Evolutionary conservation across 257 asterid genomes (phyloP).

Genomic region (Solanum virginianum): DNA sequence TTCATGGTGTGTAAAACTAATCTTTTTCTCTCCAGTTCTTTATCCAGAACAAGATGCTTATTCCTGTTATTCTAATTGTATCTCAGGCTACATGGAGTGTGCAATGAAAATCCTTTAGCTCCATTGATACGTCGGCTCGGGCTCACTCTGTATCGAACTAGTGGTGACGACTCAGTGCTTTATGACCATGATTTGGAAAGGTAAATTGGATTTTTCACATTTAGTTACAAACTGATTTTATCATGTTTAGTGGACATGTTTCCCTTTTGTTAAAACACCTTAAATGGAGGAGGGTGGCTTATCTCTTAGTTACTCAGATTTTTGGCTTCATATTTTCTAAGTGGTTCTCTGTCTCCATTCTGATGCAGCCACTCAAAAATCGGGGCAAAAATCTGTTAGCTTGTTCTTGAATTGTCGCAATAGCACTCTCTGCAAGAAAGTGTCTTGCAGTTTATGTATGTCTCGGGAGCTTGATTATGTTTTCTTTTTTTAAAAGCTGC

Average conservation of each 20-base stretch:
- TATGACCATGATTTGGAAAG: conserved; percentile 98
- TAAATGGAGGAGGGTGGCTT: background rate
- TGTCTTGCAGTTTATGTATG: background rate
- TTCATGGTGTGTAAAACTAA: conserved; percentile 52
- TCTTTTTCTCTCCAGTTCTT: background rate
- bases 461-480: background rate
- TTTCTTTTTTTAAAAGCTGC: background rate
- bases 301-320: background rate
- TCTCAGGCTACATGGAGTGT: conserved; percentile 92
- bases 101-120: conserved; percentile 96
- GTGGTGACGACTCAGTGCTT: conserved; percentile 87
- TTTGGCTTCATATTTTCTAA: background rate
- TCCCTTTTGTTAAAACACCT: background rate
- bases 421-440: background rate
- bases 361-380: background rate
- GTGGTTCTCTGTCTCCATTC: background rate
- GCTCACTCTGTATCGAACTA: conserved; percentile 75
- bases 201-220: conserved; percentile 12
- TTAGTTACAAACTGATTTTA: background rate
- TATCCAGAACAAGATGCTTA: background rate
- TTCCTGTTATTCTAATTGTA: background rate
- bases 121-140: conserved; percentile 79
- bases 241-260: background rate
- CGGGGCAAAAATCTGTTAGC: background rate
- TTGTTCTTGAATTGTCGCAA: background rate